A percentile compares a stretch with the other conserved stretches of the same genome.
Conservation (phyloP, 306 rosid genomes). For the Dalbergia oliveri region DNA sequence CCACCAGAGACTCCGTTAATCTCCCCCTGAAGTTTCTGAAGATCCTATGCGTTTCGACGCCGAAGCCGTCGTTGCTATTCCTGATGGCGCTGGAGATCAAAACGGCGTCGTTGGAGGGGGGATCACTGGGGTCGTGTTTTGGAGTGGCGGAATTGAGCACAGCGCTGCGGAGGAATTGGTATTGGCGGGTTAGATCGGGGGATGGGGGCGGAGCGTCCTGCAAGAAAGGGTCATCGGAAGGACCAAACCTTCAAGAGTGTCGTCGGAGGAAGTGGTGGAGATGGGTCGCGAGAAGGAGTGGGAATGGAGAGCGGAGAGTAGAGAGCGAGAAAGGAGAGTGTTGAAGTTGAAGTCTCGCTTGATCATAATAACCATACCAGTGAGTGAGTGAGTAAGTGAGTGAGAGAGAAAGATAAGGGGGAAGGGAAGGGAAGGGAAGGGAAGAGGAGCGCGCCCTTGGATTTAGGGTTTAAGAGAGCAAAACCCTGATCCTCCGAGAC, state of each 20-base stretch:
- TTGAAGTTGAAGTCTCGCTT: slow-evolving; percentile 57
- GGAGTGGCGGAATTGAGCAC: slow-evolving; percentile 51
- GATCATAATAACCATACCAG: slow-evolving; percentile 50
- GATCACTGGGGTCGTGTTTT: slow-evolving; percentile 33
- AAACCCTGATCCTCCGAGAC: slow-evolving; percentile 31
- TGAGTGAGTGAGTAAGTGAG: too few relatives aligned
- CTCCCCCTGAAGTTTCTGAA: slow-evolving; percentile 70
- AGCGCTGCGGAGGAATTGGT: slow-evolving; percentile 61
- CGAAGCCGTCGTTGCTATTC: slow-evolving; percentile 49
- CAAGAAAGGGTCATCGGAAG: slow-evolving; percentile 47
- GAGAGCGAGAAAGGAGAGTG: slow-evolving; percentile 42
- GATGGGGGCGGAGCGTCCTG: slow-evolving; percentile 40
- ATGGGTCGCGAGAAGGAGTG: slow-evolving; percentile 20
- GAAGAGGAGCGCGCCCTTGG: background rate
- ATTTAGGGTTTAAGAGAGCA: slow-evolving; percentile 45
- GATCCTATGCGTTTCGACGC: slow-evolving; percentile 55
- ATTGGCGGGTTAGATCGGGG: slow-evolving; percentile 54
- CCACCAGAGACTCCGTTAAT: slow-evolving; percentile 59
- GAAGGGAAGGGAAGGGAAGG: too few relatives aligned
- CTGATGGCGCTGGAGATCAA: slow-evolving; percentile 55
- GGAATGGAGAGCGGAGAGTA: slow-evolving; percentile 40
- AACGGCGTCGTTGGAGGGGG: slow-evolving; percentile 54
- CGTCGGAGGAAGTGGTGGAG: slow-evolving; percentile 38
- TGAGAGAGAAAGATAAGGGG: too few relatives aligned
- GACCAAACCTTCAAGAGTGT: slow-evolving; percentile 65